Percentiles rank a stretch among this genome's conserved stretches.
These are phyloP conservation scores for Collybiopsis luxurians DNA, from an alignment of 768 basidiomycete genomes.

Conservation along the genomic window DNA sequence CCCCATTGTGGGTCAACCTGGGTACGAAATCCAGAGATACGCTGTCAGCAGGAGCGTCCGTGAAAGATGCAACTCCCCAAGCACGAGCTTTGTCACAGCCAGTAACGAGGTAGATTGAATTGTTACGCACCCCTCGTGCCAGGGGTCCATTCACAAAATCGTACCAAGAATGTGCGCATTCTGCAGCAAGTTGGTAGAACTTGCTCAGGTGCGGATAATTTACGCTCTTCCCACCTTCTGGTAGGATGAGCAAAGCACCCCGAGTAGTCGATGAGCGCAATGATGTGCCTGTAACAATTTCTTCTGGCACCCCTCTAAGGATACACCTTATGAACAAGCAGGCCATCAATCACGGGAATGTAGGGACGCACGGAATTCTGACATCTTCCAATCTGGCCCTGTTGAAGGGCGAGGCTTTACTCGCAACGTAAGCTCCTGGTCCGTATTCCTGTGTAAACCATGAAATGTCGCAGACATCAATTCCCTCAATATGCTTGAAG, in stretches of 20 bases:
- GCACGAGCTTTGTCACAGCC: not conserved
- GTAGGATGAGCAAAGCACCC: conserved; percentile 2
- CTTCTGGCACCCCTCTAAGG: not conserved
- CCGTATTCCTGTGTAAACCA: not conserved
- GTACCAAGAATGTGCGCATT: not conserved
- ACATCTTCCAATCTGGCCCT: not conserved
- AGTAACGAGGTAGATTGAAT: not conserved
- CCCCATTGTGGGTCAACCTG: not conserved
- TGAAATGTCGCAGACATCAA: not conserved
- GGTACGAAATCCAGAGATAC: not conserved
- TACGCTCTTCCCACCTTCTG: not conserved
- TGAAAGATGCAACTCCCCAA: conserved; percentile 3
- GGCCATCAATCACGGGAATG: no score
- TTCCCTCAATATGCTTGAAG: not conserved
- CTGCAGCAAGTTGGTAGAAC: not conserved
- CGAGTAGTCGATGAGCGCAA: not conserved
- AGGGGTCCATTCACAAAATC: not conserved
- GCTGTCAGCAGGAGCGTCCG: not conserved
- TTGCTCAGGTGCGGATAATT: not conserved
- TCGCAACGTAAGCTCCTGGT: not conserved
- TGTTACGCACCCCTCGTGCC: not conserved
- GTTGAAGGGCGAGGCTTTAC: not conserved
- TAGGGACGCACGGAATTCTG: no score
- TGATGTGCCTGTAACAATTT: not conserved
- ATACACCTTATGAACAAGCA: no score